Percentiles rank a stretch among this genome's conserved stretches.
phyloP scores from a whole-genome alignment of 2,329 filamentous ascomycete genomes.

The Xylaria digitata region DNA sequence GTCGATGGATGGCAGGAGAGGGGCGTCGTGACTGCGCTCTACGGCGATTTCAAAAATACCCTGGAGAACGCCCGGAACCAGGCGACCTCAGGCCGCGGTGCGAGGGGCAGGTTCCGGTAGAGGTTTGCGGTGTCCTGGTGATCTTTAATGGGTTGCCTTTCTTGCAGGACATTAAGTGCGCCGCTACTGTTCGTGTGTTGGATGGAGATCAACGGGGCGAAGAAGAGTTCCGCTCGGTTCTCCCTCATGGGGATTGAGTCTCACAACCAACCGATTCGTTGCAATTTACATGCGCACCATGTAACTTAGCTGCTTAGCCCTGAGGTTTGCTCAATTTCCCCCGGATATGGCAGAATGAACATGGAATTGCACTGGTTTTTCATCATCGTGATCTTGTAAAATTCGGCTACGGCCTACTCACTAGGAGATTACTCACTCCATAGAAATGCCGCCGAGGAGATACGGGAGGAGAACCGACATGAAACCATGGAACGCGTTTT shows the following conservation, averaged over 20 bases:
- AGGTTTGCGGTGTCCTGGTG: neutral
- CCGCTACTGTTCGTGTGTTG: neutral
- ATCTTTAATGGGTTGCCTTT: neutral
- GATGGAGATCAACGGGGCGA: neutral
- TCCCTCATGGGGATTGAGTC: neutral
- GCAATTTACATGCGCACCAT: neutral
- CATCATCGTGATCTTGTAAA: neutral
- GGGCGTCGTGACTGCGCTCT: conserved; percentile 71
- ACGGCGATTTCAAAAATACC: conserved; percentile 72
- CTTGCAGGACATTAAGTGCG: neutral
- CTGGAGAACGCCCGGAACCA: conserved; percentile 68
- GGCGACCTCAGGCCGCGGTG: conserved; percentile 46
- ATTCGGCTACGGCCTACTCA: neutral
- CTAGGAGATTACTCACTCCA: too few species aligned
- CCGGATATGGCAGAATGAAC: neutral
- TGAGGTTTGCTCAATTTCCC: neutral
- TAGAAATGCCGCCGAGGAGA: neutral
- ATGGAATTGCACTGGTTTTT: neutral
- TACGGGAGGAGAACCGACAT: neutral
- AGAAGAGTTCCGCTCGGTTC: neutral
- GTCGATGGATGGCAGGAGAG: conserved; percentile 71
- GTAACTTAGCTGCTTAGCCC: neutral
- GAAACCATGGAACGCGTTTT: conserved; percentile 8
- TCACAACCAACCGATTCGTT: neutral
- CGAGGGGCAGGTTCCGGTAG: conserved; percentile 30